A percentile compares a stretch with the other conserved stretches of the same genome.
These are phyloP conservation scores for Nicotiana benthamiana DNA, from an alignment of 257 asterid genomes.

Conservation along the genomic window DNA sequence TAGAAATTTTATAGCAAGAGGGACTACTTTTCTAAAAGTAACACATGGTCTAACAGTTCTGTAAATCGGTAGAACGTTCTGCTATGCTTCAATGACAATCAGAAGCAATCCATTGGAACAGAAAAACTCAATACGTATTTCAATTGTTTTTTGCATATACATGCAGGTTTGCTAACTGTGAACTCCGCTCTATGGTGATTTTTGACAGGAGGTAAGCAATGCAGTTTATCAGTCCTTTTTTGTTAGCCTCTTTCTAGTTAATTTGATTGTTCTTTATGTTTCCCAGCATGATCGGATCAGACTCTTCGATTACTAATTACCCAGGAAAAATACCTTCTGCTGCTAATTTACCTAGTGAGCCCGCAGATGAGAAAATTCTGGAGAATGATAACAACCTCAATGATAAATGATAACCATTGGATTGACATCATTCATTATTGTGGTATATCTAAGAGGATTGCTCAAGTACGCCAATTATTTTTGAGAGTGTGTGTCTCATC, in stretches of 20 bases:
- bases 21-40: background rate
- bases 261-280: slow-evolving; percentile 13
- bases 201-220: slow-evolving; percentile 53
- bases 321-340: slow-evolving; percentile 71
- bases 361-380: slow-evolving; percentile 30
- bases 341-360: slow-evolving; percentile 40
- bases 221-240: background rate
- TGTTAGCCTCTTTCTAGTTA: background rate
- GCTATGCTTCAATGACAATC: background rate
- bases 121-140: background rate
- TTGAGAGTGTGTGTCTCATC: background rate
- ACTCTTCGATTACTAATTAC: slow-evolving; percentile 40
- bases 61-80: background rate
- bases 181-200: slow-evolving; percentile 86
- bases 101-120: background rate
- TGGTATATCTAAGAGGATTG: background rate
- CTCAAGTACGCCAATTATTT: background rate
- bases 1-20: background rate
- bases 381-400: slow-evolving; percentile 19
- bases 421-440: background rate
- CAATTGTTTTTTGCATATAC: background rate
- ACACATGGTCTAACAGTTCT: background rate
- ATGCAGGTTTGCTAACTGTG: slow-evolving; percentile 81
- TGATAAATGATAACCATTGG: background rate
- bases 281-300: slow-evolving; percentile 49